Evolutionary conservation across 495 filamentous ascomycete species (phyloP), one percentile per base, ranked within the genome.

Genomic region (Saxophila tyrrhenica): DNA sequence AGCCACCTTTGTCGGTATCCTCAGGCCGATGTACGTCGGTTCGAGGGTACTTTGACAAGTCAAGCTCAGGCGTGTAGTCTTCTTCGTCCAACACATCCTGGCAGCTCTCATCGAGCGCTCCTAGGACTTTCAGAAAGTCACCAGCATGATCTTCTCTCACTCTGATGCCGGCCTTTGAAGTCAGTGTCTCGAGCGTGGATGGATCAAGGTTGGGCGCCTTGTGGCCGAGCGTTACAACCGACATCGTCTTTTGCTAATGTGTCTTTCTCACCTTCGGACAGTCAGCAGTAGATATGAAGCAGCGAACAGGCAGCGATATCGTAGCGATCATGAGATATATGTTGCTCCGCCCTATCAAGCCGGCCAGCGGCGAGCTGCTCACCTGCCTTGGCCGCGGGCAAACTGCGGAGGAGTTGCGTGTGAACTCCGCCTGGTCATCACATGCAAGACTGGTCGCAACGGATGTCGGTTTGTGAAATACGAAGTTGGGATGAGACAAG

Each of bases 1-100:
- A 56, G 53, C 53, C 53, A 21, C 53, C 53, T 45, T 56, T 50
- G 39, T 56, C 53, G 20, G 42, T 47, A 24, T 54, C n/a, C 8
- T 19, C 25, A 8, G 45, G 46, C 19, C 29, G 7, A 17, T 46
- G 39, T 16, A 52, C 38, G 29, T 57, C 43, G 10, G 29, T 32
- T 10, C 55, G 35, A 20, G 55, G 49, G 48, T 51, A 51, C 46
- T 43, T 56, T 15, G 19, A 25, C 15, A 56, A 23, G 39, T 52
- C 49, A 7, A 48, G 48, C 21, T 21, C 21, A 1, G 55, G 38
- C 1, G 1, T 17, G 25, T 52, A 57, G 42, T 57, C 55, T 1
- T 45, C 25, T 15, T 20, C 22, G 9, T 20, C 55, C 21, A 57
- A 46, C 19, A 55, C 21, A 22, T 41, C 46, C 11, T 49, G 15